Evolutionary conservation across 441 rosid species (phyloP), one percentile per base, ranked within the genome.

Genomic region (Erodium moschatum): DNA sequence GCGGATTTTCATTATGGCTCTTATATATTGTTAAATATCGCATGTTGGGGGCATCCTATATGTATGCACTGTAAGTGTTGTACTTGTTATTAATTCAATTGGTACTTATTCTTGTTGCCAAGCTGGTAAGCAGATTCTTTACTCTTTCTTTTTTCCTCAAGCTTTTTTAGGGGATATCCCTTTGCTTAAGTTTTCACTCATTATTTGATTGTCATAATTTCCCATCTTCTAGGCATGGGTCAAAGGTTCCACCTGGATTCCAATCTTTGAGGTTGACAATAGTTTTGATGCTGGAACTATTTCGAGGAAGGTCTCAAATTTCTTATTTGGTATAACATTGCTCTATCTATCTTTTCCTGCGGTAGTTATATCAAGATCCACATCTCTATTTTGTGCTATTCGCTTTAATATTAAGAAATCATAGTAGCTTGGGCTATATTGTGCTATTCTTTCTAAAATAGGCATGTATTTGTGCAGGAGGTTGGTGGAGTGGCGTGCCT

Each of bases 401-500:
- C 48, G 11, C 12, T 42, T 42, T 42, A 42, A 42, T 42, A 42
- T 42, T 13, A 42, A 42, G 48, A 42, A 56, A 18, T 29, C 63
- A 19, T 18, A 19, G 5, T 56, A 20, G 7, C 27, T 56, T 15
- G 70, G 20, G 4, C 63, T 66, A 24, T 11, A 21, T 48, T 21
- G 58, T 42, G 29, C 40, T 31, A 33, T 16, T 29, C 20, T 27
- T 50, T 66, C 66, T 66, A 65, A 69, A 29, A 60, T 35, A 63
- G 73, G n/a, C 71, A 72, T 70, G 20, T 74, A 38, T 62, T 74
- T 74, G 65, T 81, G 69, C 77, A 90, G 98, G 98, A 72, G 95
- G 97, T 67, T 93, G 98, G 98, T 89, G 98, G 97, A 93, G 97
- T 69, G 98, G 98, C 44, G 83, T 73, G 29, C 94, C 96, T 60